Conservation (phyloP, 2,329 filamentous ascomycete genomes). For the Emmonsiellopsis sp. region DNA sequence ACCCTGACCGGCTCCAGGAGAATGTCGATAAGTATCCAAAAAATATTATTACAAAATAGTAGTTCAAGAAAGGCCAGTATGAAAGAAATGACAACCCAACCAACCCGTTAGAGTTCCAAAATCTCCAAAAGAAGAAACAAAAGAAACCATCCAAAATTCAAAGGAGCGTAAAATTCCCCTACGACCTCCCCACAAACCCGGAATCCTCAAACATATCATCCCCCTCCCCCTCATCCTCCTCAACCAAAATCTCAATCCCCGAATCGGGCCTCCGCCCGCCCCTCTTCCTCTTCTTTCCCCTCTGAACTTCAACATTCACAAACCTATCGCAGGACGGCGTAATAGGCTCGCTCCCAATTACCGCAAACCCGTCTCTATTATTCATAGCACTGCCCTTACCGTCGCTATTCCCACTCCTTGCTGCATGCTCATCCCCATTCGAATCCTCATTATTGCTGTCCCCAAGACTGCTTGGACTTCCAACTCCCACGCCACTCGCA, state of each 20-base stretch:
- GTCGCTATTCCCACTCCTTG: constrained; percentile 12
- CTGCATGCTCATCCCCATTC: constrained; percentile 6
- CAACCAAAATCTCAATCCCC: constrained; percentile 29
- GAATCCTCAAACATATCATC: neutral
- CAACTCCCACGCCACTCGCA: constrained; percentile 12
- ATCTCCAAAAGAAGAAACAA: neutral
- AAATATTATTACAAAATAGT: neutral
- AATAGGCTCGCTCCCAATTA: constrained; percentile 29
- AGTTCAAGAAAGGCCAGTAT: neutral
- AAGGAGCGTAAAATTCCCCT: neutral
- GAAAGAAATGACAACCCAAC: neutral
- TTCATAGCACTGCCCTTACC: neutral
- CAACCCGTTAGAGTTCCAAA: neutral
- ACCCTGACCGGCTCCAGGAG: too few relatives aligned
- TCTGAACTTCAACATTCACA: constrained; percentile 31
- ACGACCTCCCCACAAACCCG: neutral
- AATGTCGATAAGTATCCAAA: too few relatives aligned
- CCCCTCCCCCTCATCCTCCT: constrained; percentile 19
- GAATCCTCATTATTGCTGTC: constrained; percentile 17
- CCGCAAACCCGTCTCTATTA: constrained; percentile 6
- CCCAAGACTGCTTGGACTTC: constrained; percentile 12
- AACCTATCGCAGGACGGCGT: constrained; percentile 35
- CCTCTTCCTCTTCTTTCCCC: constrained; percentile 27
- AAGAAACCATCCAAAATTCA: neutral
- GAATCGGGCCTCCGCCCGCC: constrained; percentile 24